Evolutionary conservation across 2,329 filamentous ascomycete species (phyloP), one percentile per base, ranked within the genome.

Genomic region (Trichoderma sp.): DNA sequence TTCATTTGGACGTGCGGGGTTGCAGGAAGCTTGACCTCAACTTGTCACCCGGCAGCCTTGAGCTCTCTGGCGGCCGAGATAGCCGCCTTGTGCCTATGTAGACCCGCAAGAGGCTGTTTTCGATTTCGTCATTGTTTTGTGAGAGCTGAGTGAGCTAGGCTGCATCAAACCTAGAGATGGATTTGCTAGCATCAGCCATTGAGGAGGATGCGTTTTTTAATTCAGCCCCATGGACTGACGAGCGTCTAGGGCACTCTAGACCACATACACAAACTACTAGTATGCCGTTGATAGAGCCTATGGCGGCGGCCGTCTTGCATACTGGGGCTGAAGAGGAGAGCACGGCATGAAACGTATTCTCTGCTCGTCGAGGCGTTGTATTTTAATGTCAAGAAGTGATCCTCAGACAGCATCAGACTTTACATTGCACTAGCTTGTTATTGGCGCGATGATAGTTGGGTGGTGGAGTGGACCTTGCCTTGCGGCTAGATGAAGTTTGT

Each of bases 101-200:
- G 63, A 58, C 63, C 51, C 37, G 37, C 37, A 66, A 46, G 63
- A 34, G 37, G 37, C 52, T 66, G 52, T 49, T 66, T 51, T 65
- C 51, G 46, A 65, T 65, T 65, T 32, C 61, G 61, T 65, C 63
- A 58, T 66, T 14, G 46, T 11, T 43, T 49, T 58, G 32, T 58
- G 63, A 66, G 52, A 54, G 63, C 63, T 58, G 63, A 66, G 63
- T n/a, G 52, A 43, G 37, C 63, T 66, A 56, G 52, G 63, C 63
- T 66, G 63, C 26, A 66, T 66, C 49, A 39, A 66, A 66, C 37
- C 63, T 58, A 66, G 63, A 66, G 52, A 58, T 34, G 63, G 63
- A 58, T 58, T 39, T 49, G 21, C 63, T 52, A 66, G 28, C 63
- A 49, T 58, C 8, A 46, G 46, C 37, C 63, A 34, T 34, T 26